Base-by-base conservation (phyloP, 148 eudicot species). In the Heliosperma pusillum region DNA sequence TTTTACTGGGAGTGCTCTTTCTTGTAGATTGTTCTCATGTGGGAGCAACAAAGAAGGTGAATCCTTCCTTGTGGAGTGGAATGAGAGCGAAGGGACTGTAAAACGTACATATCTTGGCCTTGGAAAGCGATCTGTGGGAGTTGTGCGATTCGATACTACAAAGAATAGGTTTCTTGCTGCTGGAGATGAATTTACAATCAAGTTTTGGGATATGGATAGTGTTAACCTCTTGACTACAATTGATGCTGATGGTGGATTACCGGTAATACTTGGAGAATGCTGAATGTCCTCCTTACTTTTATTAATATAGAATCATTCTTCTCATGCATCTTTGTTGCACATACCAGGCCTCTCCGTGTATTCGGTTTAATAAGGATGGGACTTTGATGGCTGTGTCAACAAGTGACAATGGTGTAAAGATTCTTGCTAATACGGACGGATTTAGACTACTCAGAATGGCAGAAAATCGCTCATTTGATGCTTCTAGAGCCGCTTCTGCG, bases 131-230 rank as follows among this genome's bases (percentile, higher is more conserved):
- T 87, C 97, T 63, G 82, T 74, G 24, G 87, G 89, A 40, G 83
- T 89, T 73, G 97, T 95, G 71, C 98, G 90, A 77, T 95, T 95
- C 77, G 98, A 95, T 82, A 91, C 96, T 50, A 90, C 96, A 20
- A 90, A 84, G 75, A 95, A 92, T 73, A 77, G 92, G 65, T 90
- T 90, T 73, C 82, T 94, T 80, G 98, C 90, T 70, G 96, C 93
- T 77, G 98, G 97, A 61, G 97, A 94, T 70, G 97, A 91, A 65
- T 89, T 74, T 74, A 58, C 76, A 59, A 74, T 94, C 66, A 94
- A 94, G 79, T 86, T 87, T 74, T 94, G 98, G 98, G 97, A 94
- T 77, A 90, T 94, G 97, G 98, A 95, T 78, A 89, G 77, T 84
- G 79, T 83, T 68, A 85, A 83, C 75, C 64, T 87, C 26, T 83